phyloP scores from a whole-genome alignment of 805 yeast genomes.

The Candida hungchunana region DNA sequence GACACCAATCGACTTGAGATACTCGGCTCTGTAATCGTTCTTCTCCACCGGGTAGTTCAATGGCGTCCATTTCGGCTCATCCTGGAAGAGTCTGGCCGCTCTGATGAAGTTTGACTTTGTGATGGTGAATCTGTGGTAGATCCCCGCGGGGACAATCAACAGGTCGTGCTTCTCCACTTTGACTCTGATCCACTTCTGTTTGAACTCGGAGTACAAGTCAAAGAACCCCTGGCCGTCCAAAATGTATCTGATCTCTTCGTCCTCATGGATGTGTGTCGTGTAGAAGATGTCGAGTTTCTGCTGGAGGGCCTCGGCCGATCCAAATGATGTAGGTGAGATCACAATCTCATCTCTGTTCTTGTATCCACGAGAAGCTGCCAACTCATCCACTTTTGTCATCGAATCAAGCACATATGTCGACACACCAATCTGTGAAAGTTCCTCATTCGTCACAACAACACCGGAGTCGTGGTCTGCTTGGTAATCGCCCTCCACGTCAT shows the following conservation, averaged over 20 bases:
- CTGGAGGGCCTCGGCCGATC: constrained; percentile 59
- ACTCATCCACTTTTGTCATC: constrained; percentile 49
- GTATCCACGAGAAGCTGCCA: constrained; percentile 71
- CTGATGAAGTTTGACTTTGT: constrained; percentile 57
- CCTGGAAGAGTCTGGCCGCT: constrained; percentile 83
- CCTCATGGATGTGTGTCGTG: constrained; percentile 90
- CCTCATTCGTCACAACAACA: constrained; percentile 41
- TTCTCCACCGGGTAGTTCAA: constrained; percentile 62
- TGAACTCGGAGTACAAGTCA: constrained; percentile 63
- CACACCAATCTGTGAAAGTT: constrained; percentile 62
- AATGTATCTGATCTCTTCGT: constrained; percentile 91
- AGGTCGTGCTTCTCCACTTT: constrained; percentile 60
- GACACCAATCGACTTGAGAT: constrained; percentile 31
- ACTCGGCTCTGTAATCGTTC: constrained; percentile 42
- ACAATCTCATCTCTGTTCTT: constrained; percentile 73
- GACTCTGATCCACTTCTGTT: constrained; percentile 73
- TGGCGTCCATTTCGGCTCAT: constrained; percentile 96
- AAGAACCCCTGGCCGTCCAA: constrained; percentile 89
- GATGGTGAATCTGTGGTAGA: constrained; percentile 89
- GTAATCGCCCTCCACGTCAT: constrained; percentile 51
- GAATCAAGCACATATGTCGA: constrained; percentile 50
- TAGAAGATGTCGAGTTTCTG: constrained; percentile 67
- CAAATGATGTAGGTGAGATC: constrained; percentile 56
- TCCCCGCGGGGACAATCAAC: constrained; percentile 82
- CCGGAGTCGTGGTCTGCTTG: constrained; percentile 76